A percentile compares a stretch with the other conserved stretches of the same genome.
Conservation (phyloP, 2,329 filamentous ascomycete species). For the Alternaria conjuncta region DNA sequence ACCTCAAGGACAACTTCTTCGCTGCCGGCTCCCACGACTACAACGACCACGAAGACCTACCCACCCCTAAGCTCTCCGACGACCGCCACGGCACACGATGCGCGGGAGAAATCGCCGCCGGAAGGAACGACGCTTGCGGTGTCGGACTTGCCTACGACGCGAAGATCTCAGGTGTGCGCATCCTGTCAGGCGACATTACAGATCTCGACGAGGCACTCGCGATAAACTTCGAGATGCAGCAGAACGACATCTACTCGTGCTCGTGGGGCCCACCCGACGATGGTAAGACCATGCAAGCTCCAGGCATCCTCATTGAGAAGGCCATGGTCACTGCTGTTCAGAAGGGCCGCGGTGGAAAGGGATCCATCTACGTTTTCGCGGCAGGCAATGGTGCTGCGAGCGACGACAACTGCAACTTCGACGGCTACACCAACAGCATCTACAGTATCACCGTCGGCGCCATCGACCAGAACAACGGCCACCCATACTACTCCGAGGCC, state of each 20-base stretch:
- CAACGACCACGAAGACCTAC: conserved; percentile 82
- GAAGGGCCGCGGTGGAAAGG: conserved; percentile 80
- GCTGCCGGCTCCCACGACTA: conserved; percentile 93
- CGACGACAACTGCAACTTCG: conserved; percentile 98
- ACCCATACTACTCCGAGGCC: conserved; percentile 95
- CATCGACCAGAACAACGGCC: conserved; percentile 83
- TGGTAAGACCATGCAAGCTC: conserved; percentile 90
- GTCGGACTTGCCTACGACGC: conserved; percentile 95
- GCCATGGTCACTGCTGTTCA: conserved; percentile 94
- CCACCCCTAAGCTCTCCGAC: conserved; percentile 80
- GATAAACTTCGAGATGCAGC: conserved; percentile 88
- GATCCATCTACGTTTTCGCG: conserved; percentile 95
- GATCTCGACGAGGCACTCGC: conserved; percentile 92
- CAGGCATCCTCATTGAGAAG: conserved; percentile 82
- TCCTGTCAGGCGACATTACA: conserved; percentile 86
- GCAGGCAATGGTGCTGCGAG: conserved; percentile 87
- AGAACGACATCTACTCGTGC: conserved; percentile 97
- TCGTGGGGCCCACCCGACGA: conserved; percentile 98
- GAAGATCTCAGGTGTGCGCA: conserved; percentile 88
- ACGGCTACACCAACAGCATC: conserved; percentile 99
- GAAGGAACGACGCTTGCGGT: conserved; percentile 90
- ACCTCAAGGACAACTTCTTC: conserved; percentile 93
- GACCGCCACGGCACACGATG: conserved; percentile 93
- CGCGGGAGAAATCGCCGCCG: conserved; percentile 91
- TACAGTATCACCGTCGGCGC: conserved; percentile 98